Evolutionary conservation across 2,329 filamentous ascomycete species (phyloP).

Genomic region (Fusarium torreyae): DNA sequence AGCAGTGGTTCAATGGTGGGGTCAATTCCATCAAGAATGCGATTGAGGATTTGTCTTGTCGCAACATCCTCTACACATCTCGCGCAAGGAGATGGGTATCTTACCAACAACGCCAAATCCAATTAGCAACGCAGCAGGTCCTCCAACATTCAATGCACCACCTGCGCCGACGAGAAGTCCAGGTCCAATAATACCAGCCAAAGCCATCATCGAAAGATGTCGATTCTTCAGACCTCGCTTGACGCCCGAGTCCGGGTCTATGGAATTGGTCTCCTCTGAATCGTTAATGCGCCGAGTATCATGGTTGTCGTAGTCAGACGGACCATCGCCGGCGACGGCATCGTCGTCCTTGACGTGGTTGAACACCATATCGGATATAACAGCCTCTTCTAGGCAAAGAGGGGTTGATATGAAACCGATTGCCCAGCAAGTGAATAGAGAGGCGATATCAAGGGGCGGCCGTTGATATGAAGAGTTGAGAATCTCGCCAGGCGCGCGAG

Average conservation of each 20-base stretch:
- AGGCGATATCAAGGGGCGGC: neutral
- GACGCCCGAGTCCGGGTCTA: constrained; percentile 75
- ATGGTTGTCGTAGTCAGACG: constrained; percentile 39
- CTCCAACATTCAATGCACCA: constrained; percentile 76
- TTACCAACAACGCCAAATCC: constrained; percentile 78
- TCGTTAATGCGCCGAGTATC: constrained; percentile 37
- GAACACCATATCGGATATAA: constrained; percentile 32
- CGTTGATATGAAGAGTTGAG: constrained; percentile 2
- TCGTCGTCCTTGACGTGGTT: constrained; percentile 42
- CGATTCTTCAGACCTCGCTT: constrained; percentile 79
- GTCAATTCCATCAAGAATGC: neutral
- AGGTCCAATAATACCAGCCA: constrained; percentile 76
- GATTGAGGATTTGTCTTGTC: neutral
- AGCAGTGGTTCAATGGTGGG: constrained; percentile 13
- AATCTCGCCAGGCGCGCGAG: neutral
- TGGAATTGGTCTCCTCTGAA: constrained; percentile 56
- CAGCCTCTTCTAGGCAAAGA: constrained; percentile 18
- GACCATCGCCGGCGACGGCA: constrained; percentile 39
- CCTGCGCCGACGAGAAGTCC: constrained; percentile 81
- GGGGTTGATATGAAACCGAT: constrained; percentile 3
- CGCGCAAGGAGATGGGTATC: neutral
- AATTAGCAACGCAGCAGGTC: constrained; percentile 80
- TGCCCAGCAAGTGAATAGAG: constrained; percentile 4
- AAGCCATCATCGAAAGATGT: constrained; percentile 76
- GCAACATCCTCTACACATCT: neutral